phyloP scores from a whole-genome alignment of 345 rosid species.

The Corchorus capsularis region DNA sequence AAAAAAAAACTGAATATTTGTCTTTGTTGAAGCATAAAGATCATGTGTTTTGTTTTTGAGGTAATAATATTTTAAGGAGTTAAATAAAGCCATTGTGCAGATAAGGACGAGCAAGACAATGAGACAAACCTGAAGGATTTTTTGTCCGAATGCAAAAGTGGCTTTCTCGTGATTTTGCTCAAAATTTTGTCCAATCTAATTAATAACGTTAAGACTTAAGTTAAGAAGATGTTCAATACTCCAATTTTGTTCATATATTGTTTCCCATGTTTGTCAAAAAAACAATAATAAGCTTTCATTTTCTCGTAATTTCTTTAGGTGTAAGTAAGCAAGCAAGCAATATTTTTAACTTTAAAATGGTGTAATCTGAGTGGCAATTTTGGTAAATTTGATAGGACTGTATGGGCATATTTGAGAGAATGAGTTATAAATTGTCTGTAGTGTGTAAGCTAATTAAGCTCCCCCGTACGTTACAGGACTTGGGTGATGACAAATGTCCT shows the following conservation, averaged over 20 bases:
- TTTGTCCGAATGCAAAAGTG: constrained; percentile 2
- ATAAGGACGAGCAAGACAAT: constrained; percentile 27
- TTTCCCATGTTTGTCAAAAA: background rate
- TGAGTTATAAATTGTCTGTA: constrained; percentile 7
- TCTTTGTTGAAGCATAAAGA: background rate
- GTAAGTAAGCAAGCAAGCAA: constrained; percentile 23
- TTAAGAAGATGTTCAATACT: no score
- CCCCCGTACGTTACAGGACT: constrained; percentile 22
- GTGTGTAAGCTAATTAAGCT: background rate
- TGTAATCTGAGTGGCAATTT: constrained; percentile 24
- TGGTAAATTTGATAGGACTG: background rate
- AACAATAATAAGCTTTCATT: constrained; percentile 12
- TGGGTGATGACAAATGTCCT: constrained; percentile 26
- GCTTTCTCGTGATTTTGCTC: constrained; percentile 12
- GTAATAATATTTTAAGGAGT: background rate
- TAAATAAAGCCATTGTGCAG: background rate
- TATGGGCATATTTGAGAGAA: background rate
- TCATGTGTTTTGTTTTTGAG: constrained; percentile 1
- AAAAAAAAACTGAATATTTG: constrained; percentile 6
- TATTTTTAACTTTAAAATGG: no score
- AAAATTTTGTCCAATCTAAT: constrained; percentile 14
- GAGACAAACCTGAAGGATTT: constrained; percentile 12
- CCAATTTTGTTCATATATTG: no score
- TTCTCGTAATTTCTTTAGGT: background rate
- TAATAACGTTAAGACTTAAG: no score